Base-by-base conservation (phyloP, 257 asterid species). In the Petunia axillaris region DNA sequence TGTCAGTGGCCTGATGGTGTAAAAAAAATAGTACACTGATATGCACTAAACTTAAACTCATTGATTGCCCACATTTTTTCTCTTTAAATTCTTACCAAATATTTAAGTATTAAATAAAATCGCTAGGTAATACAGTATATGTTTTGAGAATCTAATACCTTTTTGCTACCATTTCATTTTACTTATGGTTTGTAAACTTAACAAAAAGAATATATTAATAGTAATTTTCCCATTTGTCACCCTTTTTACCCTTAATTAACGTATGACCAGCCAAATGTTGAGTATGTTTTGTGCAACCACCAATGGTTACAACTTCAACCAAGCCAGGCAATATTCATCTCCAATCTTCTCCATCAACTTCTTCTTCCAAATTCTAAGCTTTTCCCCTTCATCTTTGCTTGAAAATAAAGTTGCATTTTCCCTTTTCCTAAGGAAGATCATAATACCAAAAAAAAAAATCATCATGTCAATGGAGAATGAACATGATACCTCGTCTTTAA, bases 391-490 rank as follows among this genome's bases (percentile, higher is more conserved):
- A 36, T 58, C 54, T n/a, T 35, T 14, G 10, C 78, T 8, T 14
- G 62, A 52, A 54, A 10, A 3, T 50, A 48, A 2, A 68, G 10
- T 35, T 35, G 52, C n/a, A 1, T 6, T 46, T 48, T 59, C 36
- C 37, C 44, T 36, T 75, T 50, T 74, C 8, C 35, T 35, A 2
- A 16, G 5, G 74, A 36, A 14, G 40, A 35, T 50, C 39, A 14
- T 1, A 8, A 25, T 25, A 25, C 25, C 25, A 14, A 11, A 59
- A 76, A 40, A 4, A 57, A 14, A 4, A n/a, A 7, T 7, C 1
- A 15, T 36, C n/a, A 63, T 36, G n/a, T 63, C 68, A 43, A 82
- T 86, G 87, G 83, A 84, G 71, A 87, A 86, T 11, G 89, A 86
- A 52, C 81, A 64, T 2, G 85, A 83, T 58, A 54, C 74, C 15